Evolutionary conservation across 306 rosid genomes (phyloP).

Genomic region (Begonia fuchsioides): DNA sequence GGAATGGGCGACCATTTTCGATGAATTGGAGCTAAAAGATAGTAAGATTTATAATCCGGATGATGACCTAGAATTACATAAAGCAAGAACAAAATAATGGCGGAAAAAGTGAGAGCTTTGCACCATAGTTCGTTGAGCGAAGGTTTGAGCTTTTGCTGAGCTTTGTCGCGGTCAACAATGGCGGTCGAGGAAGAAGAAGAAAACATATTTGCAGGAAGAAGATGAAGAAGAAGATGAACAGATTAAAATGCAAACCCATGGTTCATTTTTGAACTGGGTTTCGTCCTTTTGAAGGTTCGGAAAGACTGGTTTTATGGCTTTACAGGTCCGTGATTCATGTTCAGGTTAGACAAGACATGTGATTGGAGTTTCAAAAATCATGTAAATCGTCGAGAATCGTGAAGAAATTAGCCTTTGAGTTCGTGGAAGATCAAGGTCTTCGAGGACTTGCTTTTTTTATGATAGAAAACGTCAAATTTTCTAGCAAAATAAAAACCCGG

Average conservation of each 20-base stretch:
- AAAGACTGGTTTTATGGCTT: background rate
- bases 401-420: background rate
- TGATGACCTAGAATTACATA: slow-evolving; percentile 11
- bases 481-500: background rate
- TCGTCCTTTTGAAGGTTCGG: background rate
- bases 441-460: background rate
- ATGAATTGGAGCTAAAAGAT: slow-evolving; percentile 12
- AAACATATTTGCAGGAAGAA: slow-evolving; percentile 10
- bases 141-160: slow-evolving; percentile 7
- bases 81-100: slow-evolving; percentile 11
- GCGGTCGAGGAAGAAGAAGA: slow-evolving; percentile 1
- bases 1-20: slow-evolving; percentile 4
- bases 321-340: slow-evolving; percentile 4
- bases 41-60: slow-evolving; percentile 12
- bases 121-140: slow-evolving; percentile 4
- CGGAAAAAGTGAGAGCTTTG: slow-evolving; percentile 18
- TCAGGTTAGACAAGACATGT: slow-evolving; percentile 1
- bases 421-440: background rate
- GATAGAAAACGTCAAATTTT: background rate
- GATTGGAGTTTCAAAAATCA: background rate
- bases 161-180: background rate
- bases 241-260: background rate
- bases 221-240: background rate
- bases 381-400: background rate
- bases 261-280: too few species aligned